Evolutionary conservation across 768 basidiomycete genomes (phyloP), one percentile per base, ranked within the genome.

Genomic region (Strobilomyces dryophilus): DNA sequence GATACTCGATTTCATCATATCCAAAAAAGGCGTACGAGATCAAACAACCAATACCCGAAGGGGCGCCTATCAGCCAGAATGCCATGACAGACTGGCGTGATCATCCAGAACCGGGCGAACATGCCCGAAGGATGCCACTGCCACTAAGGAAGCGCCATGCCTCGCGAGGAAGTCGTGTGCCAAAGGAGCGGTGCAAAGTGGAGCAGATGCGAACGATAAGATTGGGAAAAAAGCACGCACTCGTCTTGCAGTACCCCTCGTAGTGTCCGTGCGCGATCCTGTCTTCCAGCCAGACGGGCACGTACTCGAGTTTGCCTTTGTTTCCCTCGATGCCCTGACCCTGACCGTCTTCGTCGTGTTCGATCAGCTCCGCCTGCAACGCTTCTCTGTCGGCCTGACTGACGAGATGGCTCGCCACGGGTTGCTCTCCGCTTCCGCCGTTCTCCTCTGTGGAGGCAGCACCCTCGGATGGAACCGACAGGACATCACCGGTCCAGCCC

Each of bases 211-310:
- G 24, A 14, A 39, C n/a, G 59, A 61, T 49, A 61, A 59, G 53
- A 51, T 59, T 20, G 31, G 26, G 11, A 11, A 42, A 39, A 17
- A 36, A 9, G 37, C 18, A 82, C 89, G 70, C 62, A 95, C 93
- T 95, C 64, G 88, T 86, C 71, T 99, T 99, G 81, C 95, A 98
- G 69, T 97, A 98, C 1, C 94, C 95, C 60, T 98, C 94, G 67
- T 98, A 97, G 68, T 97, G 94, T 0, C 87, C 92, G 62, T 93
- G 90, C 20, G 92, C 93, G 36, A 93, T 82, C 67, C 87, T 82
- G 61, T 92, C 89, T 61, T 90, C 86, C 34, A 95, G 76, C 90
- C 91, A 97, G 12, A 99, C 90, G 5, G 95, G 94, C 8, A 90
- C 81, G 60, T 92, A 97, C 14, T 73, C 78, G 45, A 88, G 83